A percentile compares a stretch with the other conserved stretches of the same genome.
phyloP scores from a whole-genome alignment of 306 rosid genomes.

The Cucurbita ficifolia region DNA sequence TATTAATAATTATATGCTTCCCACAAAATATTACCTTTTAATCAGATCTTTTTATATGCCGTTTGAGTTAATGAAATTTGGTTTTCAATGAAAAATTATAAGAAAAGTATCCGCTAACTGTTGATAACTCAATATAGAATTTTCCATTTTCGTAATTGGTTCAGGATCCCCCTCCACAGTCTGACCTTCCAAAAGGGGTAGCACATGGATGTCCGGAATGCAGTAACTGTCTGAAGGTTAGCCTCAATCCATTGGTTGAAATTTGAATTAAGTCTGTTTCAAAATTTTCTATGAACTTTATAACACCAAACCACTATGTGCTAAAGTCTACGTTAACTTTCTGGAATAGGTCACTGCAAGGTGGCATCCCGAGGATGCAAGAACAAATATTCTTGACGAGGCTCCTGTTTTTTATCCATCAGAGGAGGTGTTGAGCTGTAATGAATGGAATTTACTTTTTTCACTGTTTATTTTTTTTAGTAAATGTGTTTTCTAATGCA shows the following conservation, averaged over 20 bases:
- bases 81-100: background rate
- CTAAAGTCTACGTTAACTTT: slow-evolving; percentile 8
- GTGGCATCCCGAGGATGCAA: slow-evolving; percentile 65
- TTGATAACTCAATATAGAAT: background rate
- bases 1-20: background rate
- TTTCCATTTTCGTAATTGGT: background rate
- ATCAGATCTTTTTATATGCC: background rate
- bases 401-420: slow-evolving; percentile 65
- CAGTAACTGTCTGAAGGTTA: slow-evolving; percentile 49
- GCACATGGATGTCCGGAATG: slow-evolving; percentile 45
- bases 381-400: slow-evolving; percentile 37
- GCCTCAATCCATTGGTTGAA: slow-evolving; percentile 2
- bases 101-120: background rate
- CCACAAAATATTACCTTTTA: background rate
- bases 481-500: background rate
- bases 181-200: slow-evolving; percentile 50
- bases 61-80: background rate
- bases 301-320: background rate
- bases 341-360: slow-evolving; percentile 62
- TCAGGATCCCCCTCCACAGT: slow-evolving; percentile 27
- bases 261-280: slow-evolving; percentile 6
- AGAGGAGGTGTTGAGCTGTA: slow-evolving; percentile 46
- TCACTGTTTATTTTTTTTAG: slow-evolving; percentile 10
- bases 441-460: background rate
- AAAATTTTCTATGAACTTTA: slow-evolving; percentile 1